Evolutionary conservation across 1,284 basidiomycete genomes (phyloP).

Genomic region (Heterobasidion occidentale): DNA sequence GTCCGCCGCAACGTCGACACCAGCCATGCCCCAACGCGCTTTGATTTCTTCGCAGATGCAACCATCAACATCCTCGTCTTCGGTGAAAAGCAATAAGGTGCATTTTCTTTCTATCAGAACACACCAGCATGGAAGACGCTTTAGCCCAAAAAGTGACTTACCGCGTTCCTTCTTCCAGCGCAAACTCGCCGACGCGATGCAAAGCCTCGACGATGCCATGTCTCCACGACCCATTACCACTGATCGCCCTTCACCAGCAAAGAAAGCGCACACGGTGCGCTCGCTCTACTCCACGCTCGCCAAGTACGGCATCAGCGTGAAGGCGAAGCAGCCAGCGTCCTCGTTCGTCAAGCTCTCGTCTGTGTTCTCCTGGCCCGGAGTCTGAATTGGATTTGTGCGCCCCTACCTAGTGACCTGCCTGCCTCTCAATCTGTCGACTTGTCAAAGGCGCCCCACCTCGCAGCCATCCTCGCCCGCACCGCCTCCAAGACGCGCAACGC

Average conservation of each 20-base stretch:
- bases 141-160: not conserved
- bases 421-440: slow-evolving; percentile 21
- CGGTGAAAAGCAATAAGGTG: slow-evolving; percentile 8
- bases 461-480: slow-evolving; percentile 58
- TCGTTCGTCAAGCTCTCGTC: slow-evolving; percentile 27
- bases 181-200: slow-evolving; percentile 68
- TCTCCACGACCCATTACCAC: slow-evolving; percentile 21
- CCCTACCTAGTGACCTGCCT: slow-evolving; percentile 13
- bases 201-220: slow-evolving; percentile 53
- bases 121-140: not conserved
- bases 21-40: not conserved
- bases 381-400: not conserved
- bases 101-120: not conserved
- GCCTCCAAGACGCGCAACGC: slow-evolving; percentile 47
- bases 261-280: slow-evolving; percentile 42
- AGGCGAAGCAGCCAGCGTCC: slow-evolving; percentile 34
- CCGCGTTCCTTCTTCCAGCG: slow-evolving; percentile 34
- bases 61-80: not conserved
- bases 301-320: slow-evolving; percentile 59
- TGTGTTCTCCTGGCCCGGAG: not conserved
- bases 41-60: not conserved
- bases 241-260: slow-evolving; percentile 38
- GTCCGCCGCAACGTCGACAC: not conserved
- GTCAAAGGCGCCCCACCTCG: slow-evolving; percentile 58
- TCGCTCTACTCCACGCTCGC: slow-evolving; percentile 68